Base-by-base conservation (phyloP, 345 rosid species). In the Abelmoschus esculentus region DNA sequence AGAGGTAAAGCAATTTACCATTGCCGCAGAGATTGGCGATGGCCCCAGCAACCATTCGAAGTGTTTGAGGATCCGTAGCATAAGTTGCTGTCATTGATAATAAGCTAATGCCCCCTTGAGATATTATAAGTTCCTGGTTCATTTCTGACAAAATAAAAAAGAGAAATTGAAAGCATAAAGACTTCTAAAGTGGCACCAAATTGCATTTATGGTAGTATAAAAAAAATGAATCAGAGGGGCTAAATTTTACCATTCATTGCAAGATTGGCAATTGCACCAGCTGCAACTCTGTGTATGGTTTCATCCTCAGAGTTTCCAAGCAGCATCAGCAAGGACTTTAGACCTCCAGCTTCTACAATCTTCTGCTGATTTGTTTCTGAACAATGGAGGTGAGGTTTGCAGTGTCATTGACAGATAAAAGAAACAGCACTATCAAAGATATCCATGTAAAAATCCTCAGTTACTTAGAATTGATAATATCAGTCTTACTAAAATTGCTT, bases 311-410 rank as follows among this genome's bases (percentile, higher is more conserved):
- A 85, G 80, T 80, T 87, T 81, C 85, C 86, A 44, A 96, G 86
- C 76, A 96, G 96, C 82, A 74, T 82, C 71, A 96, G 72, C 79
- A 96, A 80, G 55, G 98, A 89, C 3, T 82, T 80, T 15, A 96
- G 91, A 72, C 99, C 99, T 47, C 99, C 99, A 54, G 98, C 98
- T 83, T 92, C 95, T 70, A 96, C 99, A 66, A 96, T 96, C 89
- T 96, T 95, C 78, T 86, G 83, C 77, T 92, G 98, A 83, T 96
- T 96, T 70, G 91, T 80, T 82, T 96, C 99, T 96, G 86, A 77
- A 55, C 9, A 66, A 57, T 31, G 59, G 14, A 59, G 50, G 14
- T 8, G 10, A 68, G 54, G 40, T 55, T 61, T 49, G 60, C 36
- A 60, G 7, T n/a, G 28, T 57, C 49, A 15, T n/a, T 7, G 28